Evolutionary conservation across 306 rosid genomes (phyloP), one percentile per base, ranked within the genome.

Genomic region (Myrica gale): DNA sequence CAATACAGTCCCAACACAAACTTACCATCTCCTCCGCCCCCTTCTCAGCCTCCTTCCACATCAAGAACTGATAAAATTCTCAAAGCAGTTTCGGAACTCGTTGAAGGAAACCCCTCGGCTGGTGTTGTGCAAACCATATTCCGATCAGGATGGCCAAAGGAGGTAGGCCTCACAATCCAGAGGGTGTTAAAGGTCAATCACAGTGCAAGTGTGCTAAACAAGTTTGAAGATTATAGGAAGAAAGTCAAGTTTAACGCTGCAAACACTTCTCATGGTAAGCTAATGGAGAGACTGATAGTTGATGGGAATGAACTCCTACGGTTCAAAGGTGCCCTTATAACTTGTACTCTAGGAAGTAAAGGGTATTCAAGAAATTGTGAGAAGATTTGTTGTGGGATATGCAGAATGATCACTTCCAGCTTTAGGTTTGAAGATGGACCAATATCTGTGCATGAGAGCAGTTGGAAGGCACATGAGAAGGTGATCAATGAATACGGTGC

Each of bases 401-500:
- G 87, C 23, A 73, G 84, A 23, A 44, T 76, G 43, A 72, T 76
- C 47, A 48, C 46, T 41, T 76, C 32, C 10, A 52, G 60, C 51
- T 68, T 68, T 56, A 16, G 43, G 7, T 6, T 45, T 4, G 61
- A 69, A 7, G 69, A 71, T 42, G 65, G 52, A 9, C 47, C 67
- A 2, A 45, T 68, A 10, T 53, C 52, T 5, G 74, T 84, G 20
- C 48, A 76, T 47, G 74, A 55, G 16, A 76, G 5, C 61, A 42
- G 84, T 56, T 23, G 79, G 82, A 55, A n/a, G 74, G 82, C 87
- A 3, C 84, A 69, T 19, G 20, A 74, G 80, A 84, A 77, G 67
- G n/a, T 77, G 54, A 71, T 8, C 11, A 69, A 12, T 5, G 73
- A 44, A 15, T 50, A 39, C 53, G 21, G 12, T 23, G 61, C 42